Evolutionary conservation across 495 filamentous ascomycete species (phyloP), one percentile per base, ranked within the genome.

Genomic region (Penicillium subrubescens): DNA sequence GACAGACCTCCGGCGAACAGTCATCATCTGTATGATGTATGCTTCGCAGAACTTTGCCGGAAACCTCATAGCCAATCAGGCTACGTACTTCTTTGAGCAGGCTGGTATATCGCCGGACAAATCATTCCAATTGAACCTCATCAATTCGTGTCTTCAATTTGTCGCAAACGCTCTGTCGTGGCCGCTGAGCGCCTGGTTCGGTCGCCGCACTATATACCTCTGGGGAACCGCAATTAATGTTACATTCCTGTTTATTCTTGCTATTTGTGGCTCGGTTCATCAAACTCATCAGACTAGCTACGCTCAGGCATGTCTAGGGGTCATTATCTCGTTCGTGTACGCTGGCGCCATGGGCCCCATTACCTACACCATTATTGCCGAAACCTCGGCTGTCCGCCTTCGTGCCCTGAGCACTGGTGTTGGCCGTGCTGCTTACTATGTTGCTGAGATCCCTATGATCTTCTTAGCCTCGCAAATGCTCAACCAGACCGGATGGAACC

Each of bases 1-100:
- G 0, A 83, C 84, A 17, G 87, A 92, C 65, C 75, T 85, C 41
- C 81, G 87, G 31, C 86, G 90, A 46, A 92, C 90, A 5, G 83
- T 86, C 73, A 89, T 90, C 67, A 83, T 85, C 41, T 87, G 84
- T 67, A 82, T 87, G 82, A 82, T 87, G 59, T 77, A 77, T 39
- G 72, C 73, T 1, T 76, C 75, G 4, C 75, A 77, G 70, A 77
- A 77, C 48, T 71, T 77, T 15, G 71, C 75, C n/a, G 75, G 75
- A 63, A 70, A 70, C 44, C 39, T 70, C 31, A 70, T 70, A n/a
- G 65, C 68, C 10, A 73, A 73, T 39, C 71, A 73, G 55, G 71
- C 71, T 0, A 73, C 71, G 2, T 71, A 60, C 52, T 73, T 73
- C 69, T 73, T 73, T 33, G 68, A 73, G 31, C 71, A 75, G 57